Conservation (phyloP, 768 basidiomycete genomes). For the Pisolithus microcarpus region DNA sequence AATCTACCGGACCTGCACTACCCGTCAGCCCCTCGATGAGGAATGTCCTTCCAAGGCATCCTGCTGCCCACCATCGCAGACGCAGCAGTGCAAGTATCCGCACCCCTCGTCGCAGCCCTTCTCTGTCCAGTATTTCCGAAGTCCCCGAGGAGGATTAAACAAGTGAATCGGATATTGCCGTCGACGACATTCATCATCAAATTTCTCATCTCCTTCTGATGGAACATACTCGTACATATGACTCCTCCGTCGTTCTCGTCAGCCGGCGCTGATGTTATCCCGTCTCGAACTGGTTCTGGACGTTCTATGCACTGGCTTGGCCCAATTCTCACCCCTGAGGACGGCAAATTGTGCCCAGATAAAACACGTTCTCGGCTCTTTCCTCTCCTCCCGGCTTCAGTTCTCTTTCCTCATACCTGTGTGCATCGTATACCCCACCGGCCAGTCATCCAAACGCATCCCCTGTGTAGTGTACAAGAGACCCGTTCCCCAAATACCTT, state of each 20-base stretch:
- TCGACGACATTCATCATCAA: neutral
- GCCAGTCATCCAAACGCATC: slow-evolving; percentile 10
- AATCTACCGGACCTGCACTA: slow-evolving; percentile 15
- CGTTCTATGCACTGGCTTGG: neutral
- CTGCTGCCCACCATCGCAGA: slow-evolving; percentile 22
- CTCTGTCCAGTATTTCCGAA: slow-evolving; percentile 26
- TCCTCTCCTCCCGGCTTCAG: neutral
- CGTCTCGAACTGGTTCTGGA: slow-evolving; percentile 7
- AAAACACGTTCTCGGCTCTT: neutral
- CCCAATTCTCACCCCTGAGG: neutral
- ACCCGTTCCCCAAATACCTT: slow-evolving; percentile 11
- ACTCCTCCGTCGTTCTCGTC: neutral
- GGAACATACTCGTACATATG: neutral
- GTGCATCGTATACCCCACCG: slow-evolving; percentile 22
- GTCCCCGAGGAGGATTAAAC: slow-evolving; percentile 27
- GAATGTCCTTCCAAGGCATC: slow-evolving; percentile 7
- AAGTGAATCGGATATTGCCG: neutral
- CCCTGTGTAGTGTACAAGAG: slow-evolving; percentile 14
- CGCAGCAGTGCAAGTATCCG: slow-evolving; percentile 25
- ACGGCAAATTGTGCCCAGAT: slow-evolving; percentile 7
- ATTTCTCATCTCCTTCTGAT: neutral
- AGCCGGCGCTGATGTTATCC: neutral
- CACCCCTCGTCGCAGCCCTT: slow-evolving; percentile 25
- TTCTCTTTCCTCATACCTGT: slow-evolving; percentile 21
- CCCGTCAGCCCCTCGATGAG: slow-evolving; percentile 7